Base-by-base conservation (phyloP, 2,329 filamentous ascomycete species). In the Colletotrichum musae region DNA sequence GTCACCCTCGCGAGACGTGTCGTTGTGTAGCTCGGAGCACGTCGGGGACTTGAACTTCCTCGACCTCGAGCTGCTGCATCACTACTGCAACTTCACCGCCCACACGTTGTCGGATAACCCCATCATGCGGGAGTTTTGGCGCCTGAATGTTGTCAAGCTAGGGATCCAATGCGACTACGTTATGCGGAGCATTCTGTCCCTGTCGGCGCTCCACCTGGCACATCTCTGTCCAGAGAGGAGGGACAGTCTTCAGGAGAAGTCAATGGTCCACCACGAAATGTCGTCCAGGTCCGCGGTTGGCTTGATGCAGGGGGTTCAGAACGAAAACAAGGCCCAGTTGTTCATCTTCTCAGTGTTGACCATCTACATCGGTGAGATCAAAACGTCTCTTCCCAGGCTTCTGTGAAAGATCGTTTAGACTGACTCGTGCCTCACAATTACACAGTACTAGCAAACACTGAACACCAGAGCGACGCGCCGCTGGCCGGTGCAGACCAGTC, bases 61-160 rank as follows among this genome's bases (percentile, higher is more conserved):
- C 12, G 84, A 88, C 53, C 78, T 88, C 9, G 85, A 88, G 71
- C 80, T 89, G 2, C 77, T 89, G 6, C 85, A 88, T 72, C 85
- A 88, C 75, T 88, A 81, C 71, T 82, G 80, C 52, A 84, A 81
- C 0, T 82, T 81, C 10, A 88, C 86, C 0, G 82, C 81, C 59
- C 77, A 80, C n/a, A 87, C 85, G 0, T 75, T 88, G 3, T 81
- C 81, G 5, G 77, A 76, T 6, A 80, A 84, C 45, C 77, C 81
- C 0, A 72, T 76, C 6, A 70, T 86, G 3, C 82, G 82, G 48
- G 78, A 80, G 41, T 80, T 87, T 36, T 88, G 84, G 82, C 81
- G 82, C 6, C 77, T 84, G 7, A 83, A 82, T 60, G 81, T 84
- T 3, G 82, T 86, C 12, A 79, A 81, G n/a, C 74, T 86, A 26